Conservation (phyloP, 2,329 filamentous ascomycete genomes). For the Lizonia empirigonia region DNA sequence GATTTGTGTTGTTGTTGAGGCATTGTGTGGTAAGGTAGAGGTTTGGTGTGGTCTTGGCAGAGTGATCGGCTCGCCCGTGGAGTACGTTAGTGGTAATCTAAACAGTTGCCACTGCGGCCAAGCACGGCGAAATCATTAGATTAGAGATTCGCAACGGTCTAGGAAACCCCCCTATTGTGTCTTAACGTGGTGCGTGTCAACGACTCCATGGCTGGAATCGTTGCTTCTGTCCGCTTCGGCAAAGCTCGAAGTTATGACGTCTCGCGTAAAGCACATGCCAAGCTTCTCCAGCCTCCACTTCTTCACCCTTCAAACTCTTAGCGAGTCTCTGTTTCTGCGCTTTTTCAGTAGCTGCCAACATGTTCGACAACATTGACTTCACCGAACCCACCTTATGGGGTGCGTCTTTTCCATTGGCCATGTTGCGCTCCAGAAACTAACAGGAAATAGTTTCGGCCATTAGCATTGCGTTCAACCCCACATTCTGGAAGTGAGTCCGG, state of each 20-base stretch:
- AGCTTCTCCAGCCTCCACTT: neutral
- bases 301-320: neutral
- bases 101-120: no score
- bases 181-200: neutral
- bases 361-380: conserved; percentile 49
- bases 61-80: no score
- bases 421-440: conserved; percentile 2
- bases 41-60: no score
- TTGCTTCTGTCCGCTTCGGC: conserved; percentile 4
- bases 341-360: conserved; percentile 10
- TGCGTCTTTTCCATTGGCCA: conserved; percentile 36
- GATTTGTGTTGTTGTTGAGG: no score
- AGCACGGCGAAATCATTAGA: no score
- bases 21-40: no score
- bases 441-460: conserved; percentile 70
- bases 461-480: conserved; percentile 91
- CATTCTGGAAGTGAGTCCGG: conserved; percentile 91
- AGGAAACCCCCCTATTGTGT: neutral
- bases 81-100: no score
- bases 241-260: conserved; percentile 38
- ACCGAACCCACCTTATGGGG: conserved; percentile 56
- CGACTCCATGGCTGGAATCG: no score
- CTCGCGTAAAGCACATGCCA: conserved; percentile 29
- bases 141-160: no score
- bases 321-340: neutral